Evolutionary conservation across 768 basidiomycete species (phyloP), one percentile per base, ranked within the genome.

Genomic region (Naganishia kalamii): DNA sequence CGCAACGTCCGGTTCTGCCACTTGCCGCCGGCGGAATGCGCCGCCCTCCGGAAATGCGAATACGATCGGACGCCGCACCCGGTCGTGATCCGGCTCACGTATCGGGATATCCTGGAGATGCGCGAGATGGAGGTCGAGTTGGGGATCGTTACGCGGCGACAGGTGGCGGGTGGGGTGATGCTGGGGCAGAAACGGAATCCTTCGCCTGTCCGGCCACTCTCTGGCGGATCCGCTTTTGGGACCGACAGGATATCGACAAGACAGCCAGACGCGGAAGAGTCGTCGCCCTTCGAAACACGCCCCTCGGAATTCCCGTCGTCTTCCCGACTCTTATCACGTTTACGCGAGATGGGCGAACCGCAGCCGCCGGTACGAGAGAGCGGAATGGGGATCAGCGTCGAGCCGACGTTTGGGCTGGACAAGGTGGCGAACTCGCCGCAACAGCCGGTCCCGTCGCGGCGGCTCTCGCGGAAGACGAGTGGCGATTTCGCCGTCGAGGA

Each of bases 101-200:
- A 69, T 48, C 46, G 64, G 30, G 68, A 69, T 32, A 63, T 69
- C 21, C 41, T 69, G 49, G 68, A 69, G 30, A 30, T 69, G 40
- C 59, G 68, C 33, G 68, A 69, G 60, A 69, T 69, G 68, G 65
- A 65, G 37, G 61, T 69, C 44, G 68, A 65, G 29, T 37, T 69
- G 33, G 64, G 64, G 43, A 65, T 69, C 43, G 60, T 69, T 2
- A 65, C 64, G 21, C 65, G 51, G 33, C 46, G 67, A 13, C 66
- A 68, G 44, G 25, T 48, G 2, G 60, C 60, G 17, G 60, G n/a
- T 23, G 23, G 35, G 54, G 37, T 13, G 40, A 15, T 41, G 37
- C 33, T 13, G 37, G 37, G 23, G 4, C 37, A 41, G 7, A 37
- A 40, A n/a, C 37, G 54, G 54, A 57, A 41, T 57, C 4, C 32